These are phyloP conservation scores for Oryza australiensis DNA, from an alignment of 176 grass and related monocot genomes.

Conservation along the genomic window DNA sequence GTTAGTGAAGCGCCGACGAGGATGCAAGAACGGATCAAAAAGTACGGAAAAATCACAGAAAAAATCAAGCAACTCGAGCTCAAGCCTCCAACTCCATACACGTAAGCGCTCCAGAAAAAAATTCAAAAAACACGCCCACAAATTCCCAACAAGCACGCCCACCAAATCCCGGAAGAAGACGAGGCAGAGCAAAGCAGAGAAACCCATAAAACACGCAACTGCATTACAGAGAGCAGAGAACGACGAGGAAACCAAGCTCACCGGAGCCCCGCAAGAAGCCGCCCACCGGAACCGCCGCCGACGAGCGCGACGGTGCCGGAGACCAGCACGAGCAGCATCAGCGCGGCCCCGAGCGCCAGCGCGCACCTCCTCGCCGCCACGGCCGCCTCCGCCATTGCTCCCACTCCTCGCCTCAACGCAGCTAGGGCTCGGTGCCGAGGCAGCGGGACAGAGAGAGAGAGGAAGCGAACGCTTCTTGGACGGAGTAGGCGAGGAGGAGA, in stretches of 20 bases:
- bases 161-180: not conserved
- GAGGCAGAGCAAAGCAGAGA: not conserved
- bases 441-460: not conserved
- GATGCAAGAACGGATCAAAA: not conserved
- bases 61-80: not conserved
- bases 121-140: not conserved
- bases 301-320: slow-evolving; percentile 18
- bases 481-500: not conserved
- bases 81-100: not conserved
- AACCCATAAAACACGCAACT: not conserved
- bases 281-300: slow-evolving; percentile 14
- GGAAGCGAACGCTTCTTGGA: not conserved
- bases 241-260: not conserved
- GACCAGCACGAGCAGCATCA: slow-evolving; percentile 40
- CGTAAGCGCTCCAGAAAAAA: not conserved
- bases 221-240: not conserved
- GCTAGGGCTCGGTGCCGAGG: slow-evolving; percentile 2
- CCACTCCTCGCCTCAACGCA: not conserved
- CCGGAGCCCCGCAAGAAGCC: slow-evolving; percentile 35
- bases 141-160: not conserved
- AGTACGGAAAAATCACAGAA: not conserved
- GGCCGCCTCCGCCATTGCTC: slow-evolving; percentile 27
- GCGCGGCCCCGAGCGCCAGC: slow-evolving; percentile 13
- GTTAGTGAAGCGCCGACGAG: not conserved
- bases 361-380: not conserved